Base-by-base conservation (phyloP, 2,329 filamentous ascomycete genomes). In the Plectosphaerella cucumerina region DNA sequence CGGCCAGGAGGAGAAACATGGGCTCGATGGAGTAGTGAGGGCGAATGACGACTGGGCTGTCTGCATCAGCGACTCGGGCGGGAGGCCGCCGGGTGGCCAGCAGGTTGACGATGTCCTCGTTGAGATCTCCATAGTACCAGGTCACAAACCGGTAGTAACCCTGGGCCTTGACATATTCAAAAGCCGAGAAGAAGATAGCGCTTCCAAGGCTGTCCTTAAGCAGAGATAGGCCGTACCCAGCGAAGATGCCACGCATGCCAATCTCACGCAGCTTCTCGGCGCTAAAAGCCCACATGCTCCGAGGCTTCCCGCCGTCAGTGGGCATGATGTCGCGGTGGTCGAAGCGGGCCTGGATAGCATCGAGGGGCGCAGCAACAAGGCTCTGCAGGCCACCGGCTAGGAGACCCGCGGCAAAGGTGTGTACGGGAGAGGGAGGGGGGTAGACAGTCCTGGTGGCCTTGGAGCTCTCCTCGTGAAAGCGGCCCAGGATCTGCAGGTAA, bases 21-120 rank as follows among this genome's bases (percentile, higher is more conserved):
- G 88, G 87, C 62, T 91, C 88, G 22, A 91, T 76, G 50, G 86
- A 77, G 63, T 90, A 92, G 62, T 92, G 86, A 3, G 88, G 88
- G 5, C 78, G 77, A 53, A 92, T 89, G 14, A 86, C 68, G 11
- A 66, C 69, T 5, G 70, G 70, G 14, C 68, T 62, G 17, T 62
- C 56, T 5, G 64, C 61, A 20, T 14, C 34, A 6, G 12, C 9
- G 8, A 31, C 26, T 3, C 26, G 26, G 3, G 4, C 20, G 15
- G 51, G 53, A 1, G 77, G 75, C 1, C 76, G 68, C 60, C 75
- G 76, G 51, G 65, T 67, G 9, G 76, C 76, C 0, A 81, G 66
- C 1, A 75, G 58, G 50, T 80, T 71, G 48, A 84, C 69, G 12
- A 73, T 73, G 33, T 81, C 74, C 39, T 75, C 72, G 23, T 73